Percentiles rank a stretch among this genome's conserved stretches.
phyloP scores from a whole-genome alignment of 495 filamentous ascomycete genomes.

The Oidiodendron maius region DNA sequence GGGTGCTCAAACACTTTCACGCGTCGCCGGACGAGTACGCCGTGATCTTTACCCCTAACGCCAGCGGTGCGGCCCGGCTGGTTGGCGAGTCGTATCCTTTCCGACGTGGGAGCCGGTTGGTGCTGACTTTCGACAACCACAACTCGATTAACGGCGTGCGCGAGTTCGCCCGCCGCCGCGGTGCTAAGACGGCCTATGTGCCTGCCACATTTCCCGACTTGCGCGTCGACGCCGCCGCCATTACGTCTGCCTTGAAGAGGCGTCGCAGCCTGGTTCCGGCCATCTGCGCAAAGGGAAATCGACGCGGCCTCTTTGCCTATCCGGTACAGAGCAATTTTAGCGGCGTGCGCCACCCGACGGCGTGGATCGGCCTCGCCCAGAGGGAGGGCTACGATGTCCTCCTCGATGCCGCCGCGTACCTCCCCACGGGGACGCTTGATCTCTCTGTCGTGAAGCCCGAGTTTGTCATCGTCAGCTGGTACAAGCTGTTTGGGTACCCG shows the following conservation, averaged over 20 bases:
- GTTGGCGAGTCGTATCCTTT: slow-evolving; percentile 43
- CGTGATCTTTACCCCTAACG: slow-evolving; percentile 57
- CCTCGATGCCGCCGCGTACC: slow-evolving; percentile 52
- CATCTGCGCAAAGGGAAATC: not conserved
- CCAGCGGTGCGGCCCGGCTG: slow-evolving; percentile 52
- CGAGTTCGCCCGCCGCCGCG: slow-evolving; percentile 19
- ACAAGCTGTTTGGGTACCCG: slow-evolving; percentile 63
- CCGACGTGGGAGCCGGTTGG: slow-evolving; percentile 5
- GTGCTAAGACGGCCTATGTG: slow-evolving; percentile 17
- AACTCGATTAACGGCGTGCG: slow-evolving; percentile 31
- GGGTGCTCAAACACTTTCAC: slow-evolving; percentile 47
- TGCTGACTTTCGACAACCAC: slow-evolving; percentile 31
- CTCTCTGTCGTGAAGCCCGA: slow-evolving; percentile 47
- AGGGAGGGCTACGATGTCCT: slow-evolving; percentile 40
- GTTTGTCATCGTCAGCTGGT: slow-evolving; percentile 51
- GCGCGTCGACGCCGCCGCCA: slow-evolving; percentile 8
- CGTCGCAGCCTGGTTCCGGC: not conserved
- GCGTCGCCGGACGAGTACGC: slow-evolving; percentile 51
- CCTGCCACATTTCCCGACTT: slow-evolving; percentile 14
- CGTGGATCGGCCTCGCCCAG: slow-evolving; percentile 42
- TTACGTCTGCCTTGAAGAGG: slow-evolving; percentile 11
- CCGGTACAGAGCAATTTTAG: slow-evolving; percentile 60
- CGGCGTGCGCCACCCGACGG: slow-evolving; percentile 48
- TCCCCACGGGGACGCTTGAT: slow-evolving; percentile 47
- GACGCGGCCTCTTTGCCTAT: slow-evolving; percentile 47